A percentile compares a stretch with the other conserved stretches of the same genome.
These are phyloP conservation scores for Fusarium nygamai DNA, from an alignment of 2,329 filamentous ascomycete genomes.

Conservation along the genomic window DNA sequence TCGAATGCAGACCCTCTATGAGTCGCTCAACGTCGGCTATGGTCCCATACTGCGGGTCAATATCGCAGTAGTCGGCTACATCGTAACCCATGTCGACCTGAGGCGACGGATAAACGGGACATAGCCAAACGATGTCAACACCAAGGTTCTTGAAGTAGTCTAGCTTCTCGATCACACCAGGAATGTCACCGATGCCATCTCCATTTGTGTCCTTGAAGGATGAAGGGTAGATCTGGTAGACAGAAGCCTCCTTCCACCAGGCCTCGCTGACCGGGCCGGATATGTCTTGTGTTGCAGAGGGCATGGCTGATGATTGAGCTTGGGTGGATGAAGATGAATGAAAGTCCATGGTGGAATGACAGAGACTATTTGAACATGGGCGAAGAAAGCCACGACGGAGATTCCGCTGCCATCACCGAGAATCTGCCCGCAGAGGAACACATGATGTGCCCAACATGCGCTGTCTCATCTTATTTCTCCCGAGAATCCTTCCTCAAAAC, in stretches of 20 bases:
- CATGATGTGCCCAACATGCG: conserved; percentile 1
- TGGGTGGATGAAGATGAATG: neutral
- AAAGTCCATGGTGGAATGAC: neutral
- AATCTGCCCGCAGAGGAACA: neutral
- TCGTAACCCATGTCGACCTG: conserved; percentile 79
- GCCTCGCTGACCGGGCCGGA: conserved; percentile 1
- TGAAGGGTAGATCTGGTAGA: conserved; percentile 60
- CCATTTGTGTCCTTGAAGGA: conserved; percentile 66
- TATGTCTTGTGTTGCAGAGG: neutral
- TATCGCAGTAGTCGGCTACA: conserved; percentile 71
- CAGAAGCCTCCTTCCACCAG: conserved; percentile 66
- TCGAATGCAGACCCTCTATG: conserved; percentile 66
- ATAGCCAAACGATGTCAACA: conserved; percentile 73
- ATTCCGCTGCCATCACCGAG: neutral
- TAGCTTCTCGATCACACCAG: conserved; percentile 68
- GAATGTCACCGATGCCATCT: conserved; percentile 70
- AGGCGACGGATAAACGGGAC: conserved; percentile 71
- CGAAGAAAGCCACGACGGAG: neutral
- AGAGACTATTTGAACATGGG: neutral
- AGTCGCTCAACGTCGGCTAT: conserved; percentile 71
- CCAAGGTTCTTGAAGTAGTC: conserved; percentile 70
- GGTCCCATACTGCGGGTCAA: conserved; percentile 74
- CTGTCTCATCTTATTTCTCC: neutral
- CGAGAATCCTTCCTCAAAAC: neutral
- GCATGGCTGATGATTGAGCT: neutral